Base-by-base conservation (phyloP, 345 rosid genomes). In the Excoecaria agallocha region DNA sequence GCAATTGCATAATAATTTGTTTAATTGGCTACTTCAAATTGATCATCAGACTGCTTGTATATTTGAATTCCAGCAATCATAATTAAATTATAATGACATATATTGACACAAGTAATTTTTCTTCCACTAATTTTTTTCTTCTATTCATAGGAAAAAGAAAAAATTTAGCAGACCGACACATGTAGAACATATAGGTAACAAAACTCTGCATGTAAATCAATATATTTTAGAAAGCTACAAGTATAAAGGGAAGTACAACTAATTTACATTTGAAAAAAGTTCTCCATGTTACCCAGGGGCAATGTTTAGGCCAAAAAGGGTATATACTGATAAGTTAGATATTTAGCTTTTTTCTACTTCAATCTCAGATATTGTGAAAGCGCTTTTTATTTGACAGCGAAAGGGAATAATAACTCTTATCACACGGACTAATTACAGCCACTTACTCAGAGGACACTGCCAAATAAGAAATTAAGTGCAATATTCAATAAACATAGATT, bases 381-480 rank as follows among this genome's bases (percentile, higher is more conserved):
- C 13, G 46, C 11, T 41, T 48, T 30, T 22, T 24, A 66, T 66
- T 45, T n/a, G 41, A 48, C 22, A 15, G 56, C 11, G 25, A 20
- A 22, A 67, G 20, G 43, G 6, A 49, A 25, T 16, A 0, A 68
- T 51, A 6, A 45, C 35, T 45, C 69, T n/a, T 43, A 39, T 46
- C 50, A 2, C 69, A 24, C 11, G 54, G 20, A n/a, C 30, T 65
- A 22, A 39, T 65, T 65, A 4, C 20, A 15, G 20, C 15, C 58
- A 50, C 38, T 45, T 24, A 51, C 24, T 22, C 6, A 30, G 6
- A 25, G 24, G 16, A 37, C 1, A 19, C 46, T 17, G 12, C 67
- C 22, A 63, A 58, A 58, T n/a, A 22, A 58, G 62, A 58, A 58
- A 58, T 58, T 24, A 58, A 43, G 62, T 67, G 70, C 39, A 22